A percentile compares a stretch with the other conserved stretches of the same genome.
Evolutionary conservation across 805 yeast species (phyloP).

Genomic region (Isabelozyma heimii): DNA sequence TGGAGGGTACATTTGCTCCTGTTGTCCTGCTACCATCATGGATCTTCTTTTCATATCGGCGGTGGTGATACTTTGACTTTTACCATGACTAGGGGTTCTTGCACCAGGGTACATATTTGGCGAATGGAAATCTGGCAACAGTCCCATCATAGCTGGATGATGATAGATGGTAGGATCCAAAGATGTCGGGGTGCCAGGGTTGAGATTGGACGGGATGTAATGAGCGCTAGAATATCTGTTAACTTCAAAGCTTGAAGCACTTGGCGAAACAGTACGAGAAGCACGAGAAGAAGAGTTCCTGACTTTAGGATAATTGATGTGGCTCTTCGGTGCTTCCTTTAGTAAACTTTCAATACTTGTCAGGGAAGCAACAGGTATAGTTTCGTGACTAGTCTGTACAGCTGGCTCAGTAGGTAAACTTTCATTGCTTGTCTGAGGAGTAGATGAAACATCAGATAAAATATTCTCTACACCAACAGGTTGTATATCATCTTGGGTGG

Average conservation of each 20-base stretch:
- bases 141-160: slow-evolving; percentile 2
- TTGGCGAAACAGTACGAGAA: not conserved
- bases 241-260: not conserved
- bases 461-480: not conserved
- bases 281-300: not conserved
- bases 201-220: not conserved
- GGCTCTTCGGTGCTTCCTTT: not conserved
- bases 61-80: slow-evolving; percentile 16
- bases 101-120: not conserved
- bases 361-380: not conserved
- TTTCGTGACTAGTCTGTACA: too few relatives aligned
- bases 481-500: not conserved
- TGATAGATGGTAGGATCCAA: not conserved
- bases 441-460: not conserved
- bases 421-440: not conserved
- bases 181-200: not conserved
- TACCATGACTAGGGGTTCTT: slow-evolving; percentile 3
- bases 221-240: not conserved
- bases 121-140: not conserved
- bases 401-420: not conserved
- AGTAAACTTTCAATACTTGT: not conserved
- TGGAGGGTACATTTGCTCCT: not conserved
- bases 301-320: not conserved
- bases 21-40: slow-evolving; percentile 6
- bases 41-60: slow-evolving; percentile 12